These are phyloP conservation scores for Fragaria nilgerrensis DNA, from an alignment of 306 rosid species.

Conservation along the genomic window DNA sequence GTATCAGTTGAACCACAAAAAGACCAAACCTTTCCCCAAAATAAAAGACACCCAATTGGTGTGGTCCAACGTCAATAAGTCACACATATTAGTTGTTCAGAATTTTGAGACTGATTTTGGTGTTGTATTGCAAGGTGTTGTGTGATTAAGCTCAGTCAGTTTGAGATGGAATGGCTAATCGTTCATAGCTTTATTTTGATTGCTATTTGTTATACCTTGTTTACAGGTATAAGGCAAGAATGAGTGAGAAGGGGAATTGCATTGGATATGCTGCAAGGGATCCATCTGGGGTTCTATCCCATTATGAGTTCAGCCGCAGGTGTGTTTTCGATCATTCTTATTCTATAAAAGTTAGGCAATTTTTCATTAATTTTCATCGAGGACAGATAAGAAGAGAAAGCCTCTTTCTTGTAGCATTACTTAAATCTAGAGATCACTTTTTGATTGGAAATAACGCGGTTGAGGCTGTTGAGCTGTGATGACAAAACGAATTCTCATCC, in stretches of 20 bases:
- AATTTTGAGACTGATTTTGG: neutral
- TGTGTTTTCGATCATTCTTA: constrained; percentile 13
- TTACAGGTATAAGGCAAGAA: constrained; percentile 6
- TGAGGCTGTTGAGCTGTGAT: constrained; percentile 1
- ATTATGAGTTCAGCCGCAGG: constrained; percentile 78
- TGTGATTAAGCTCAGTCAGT: neutral
- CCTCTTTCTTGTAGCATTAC: neutral
- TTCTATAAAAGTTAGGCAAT: neutral
- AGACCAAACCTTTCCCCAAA: neutral
- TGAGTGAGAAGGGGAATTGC: constrained; percentile 51
- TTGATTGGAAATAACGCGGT: neutral
- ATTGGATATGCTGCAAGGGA: constrained; percentile 84
- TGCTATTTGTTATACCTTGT: neutral
- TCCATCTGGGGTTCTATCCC: constrained; percentile 61
- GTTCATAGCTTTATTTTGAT: neutral
- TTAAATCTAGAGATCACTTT: neutral
- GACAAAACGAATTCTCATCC: neutral
- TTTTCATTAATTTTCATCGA: neutral
- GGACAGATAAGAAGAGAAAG: neutral
- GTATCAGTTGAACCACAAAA: neutral
- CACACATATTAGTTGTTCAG: neutral
- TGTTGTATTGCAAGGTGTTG: neutral
- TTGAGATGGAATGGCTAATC: neutral
- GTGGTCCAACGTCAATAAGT: neutral
- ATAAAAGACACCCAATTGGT: neutral